phyloP scores from a whole-genome alignment of 108 stramenopile species.

The Conticribra weissflogii region DNA sequence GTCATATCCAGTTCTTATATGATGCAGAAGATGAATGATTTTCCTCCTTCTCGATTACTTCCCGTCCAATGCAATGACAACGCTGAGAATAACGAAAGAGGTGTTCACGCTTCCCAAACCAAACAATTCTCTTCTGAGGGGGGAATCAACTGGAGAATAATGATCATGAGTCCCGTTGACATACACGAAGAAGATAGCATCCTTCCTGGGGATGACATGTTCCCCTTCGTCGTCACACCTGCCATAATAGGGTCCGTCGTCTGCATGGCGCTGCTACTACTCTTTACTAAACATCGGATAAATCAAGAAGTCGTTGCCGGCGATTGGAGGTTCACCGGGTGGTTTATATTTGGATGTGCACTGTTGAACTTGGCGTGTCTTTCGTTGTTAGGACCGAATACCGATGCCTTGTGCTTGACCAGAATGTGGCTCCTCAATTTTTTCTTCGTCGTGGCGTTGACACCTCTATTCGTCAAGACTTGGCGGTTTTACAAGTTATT shows the following conservation, averaged over 20 bases:
- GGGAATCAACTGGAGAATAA: constrained; percentile 41
- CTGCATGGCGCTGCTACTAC: constrained; percentile 21
- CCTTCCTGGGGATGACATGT: constrained; percentile 22
- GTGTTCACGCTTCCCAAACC: constrained; percentile 13
- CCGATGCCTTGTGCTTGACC: constrained; percentile 38
- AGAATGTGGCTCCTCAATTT: constrained; percentile 56
- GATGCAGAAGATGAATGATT: constrained; percentile 20
- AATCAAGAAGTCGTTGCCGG: constrained; percentile 27
- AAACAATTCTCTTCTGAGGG: constrained; percentile 3
- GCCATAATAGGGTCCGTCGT: constrained; percentile 21
- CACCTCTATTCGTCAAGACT: constrained; percentile 53
- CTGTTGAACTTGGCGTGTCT: constrained; percentile 44
- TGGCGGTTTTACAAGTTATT: constrained; percentile 53
- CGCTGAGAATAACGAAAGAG: background rate
- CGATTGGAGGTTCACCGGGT: constrained; percentile 58
- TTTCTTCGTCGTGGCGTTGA: constrained; percentile 33
- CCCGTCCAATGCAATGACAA: background rate
- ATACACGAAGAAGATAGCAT: constrained; percentile 23
- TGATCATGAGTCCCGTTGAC: constrained; percentile 35
- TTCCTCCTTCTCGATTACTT: constrained; percentile 6
- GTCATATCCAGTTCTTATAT: constrained; percentile 29
- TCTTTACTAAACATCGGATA: constrained; percentile 33
- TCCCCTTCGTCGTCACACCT: constrained; percentile 13
- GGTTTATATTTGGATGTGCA: constrained; percentile 50
- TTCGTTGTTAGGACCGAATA: constrained; percentile 38